phyloP scores from a whole-genome alignment of 192 early-diverging fungal genomes.

The Podila clonocystis region DNA sequence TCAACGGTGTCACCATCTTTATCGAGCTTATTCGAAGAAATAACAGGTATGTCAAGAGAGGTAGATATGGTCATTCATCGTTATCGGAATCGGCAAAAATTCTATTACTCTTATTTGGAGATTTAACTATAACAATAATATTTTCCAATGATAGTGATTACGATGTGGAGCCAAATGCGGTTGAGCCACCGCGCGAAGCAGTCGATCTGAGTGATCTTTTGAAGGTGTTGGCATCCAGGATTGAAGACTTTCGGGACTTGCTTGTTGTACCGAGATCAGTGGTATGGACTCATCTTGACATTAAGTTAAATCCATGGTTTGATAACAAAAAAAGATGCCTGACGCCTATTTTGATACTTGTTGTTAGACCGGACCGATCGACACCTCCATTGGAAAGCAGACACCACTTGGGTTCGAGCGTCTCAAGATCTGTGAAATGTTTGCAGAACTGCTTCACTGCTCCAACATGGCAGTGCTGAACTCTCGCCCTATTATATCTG shows the following conservation, averaged over 20 bases:
- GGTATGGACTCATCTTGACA: slow-evolving; percentile 50
- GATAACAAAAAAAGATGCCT: background rate
- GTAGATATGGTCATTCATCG: background rate
- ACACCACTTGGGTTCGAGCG: slow-evolving; percentile 94
- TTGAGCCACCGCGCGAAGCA: slow-evolving; percentile 43
- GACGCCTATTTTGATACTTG: background rate
- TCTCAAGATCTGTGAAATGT: slow-evolving; percentile 95
- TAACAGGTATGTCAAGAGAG: slow-evolving; percentile 71
- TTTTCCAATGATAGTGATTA: slow-evolving; percentile 45
- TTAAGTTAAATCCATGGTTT: no score
- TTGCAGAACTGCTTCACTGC: slow-evolving; percentile 97
- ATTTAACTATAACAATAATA: background rate
- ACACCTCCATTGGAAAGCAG: slow-evolving; percentile 83
- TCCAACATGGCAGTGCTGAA: slow-evolving; percentile 87
- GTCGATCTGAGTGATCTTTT: slow-evolving; percentile 93
- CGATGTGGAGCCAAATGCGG: slow-evolving; percentile 47
- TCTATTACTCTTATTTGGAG: no score
- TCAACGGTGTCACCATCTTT: slow-evolving; percentile 95
- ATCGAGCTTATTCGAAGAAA: slow-evolving; percentile 98
- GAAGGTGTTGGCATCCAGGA: slow-evolving; percentile 79
- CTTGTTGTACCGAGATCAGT: slow-evolving; percentile 79
- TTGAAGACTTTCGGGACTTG: slow-evolving; percentile 81
- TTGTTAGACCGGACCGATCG: slow-evolving; percentile 62
- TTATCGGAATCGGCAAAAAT: background rate
- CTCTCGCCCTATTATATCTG: slow-evolving; percentile 41